A percentile compares a stretch with the other conserved stretches of the same genome.
Evolutionary conservation across 495 filamentous ascomycete species (phyloP).

Genomic region (Lepidopterella palustris): DNA sequence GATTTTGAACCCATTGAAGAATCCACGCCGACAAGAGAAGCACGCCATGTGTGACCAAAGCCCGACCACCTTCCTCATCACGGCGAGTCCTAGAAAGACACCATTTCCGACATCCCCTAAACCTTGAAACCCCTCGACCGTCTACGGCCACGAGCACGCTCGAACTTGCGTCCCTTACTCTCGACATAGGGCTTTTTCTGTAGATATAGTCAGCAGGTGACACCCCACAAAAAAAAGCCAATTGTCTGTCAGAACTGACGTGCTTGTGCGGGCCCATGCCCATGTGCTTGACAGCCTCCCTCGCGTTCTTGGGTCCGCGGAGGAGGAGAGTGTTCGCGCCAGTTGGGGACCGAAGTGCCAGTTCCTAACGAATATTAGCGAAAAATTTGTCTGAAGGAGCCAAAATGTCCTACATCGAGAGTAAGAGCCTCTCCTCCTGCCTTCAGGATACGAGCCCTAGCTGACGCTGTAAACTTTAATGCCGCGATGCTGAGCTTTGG

Average conservation of each 20-base stretch:
- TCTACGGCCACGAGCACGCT: slow-evolving; percentile 94
- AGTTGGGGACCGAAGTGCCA: slow-evolving; percentile 86
- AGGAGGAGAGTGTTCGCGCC: slow-evolving; percentile 91
- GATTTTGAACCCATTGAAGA: slow-evolving; percentile 19
- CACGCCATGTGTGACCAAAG: slow-evolving; percentile 19
- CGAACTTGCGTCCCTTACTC: slow-evolving; percentile 99
- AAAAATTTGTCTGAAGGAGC: too few species aligned
- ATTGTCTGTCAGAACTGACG: slow-evolving; percentile 47
- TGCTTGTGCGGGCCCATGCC: slow-evolving; percentile 93
- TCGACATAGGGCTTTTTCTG: slow-evolving; percentile 93
- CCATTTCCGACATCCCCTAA: slow-evolving; percentile 42
- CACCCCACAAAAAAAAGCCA: background rate
- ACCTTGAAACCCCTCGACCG: slow-evolving; percentile 98
- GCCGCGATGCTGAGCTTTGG: slow-evolving; percentile 91
- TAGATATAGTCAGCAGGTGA: slow-evolving; percentile 36
- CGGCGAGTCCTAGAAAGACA: slow-evolving; percentile 20
- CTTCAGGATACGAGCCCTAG: slow-evolving; percentile 82
- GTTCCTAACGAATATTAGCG: too few species aligned
- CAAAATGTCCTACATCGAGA: too few species aligned
- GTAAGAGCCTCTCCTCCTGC: slow-evolving; percentile 92
- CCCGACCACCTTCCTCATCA: slow-evolving; percentile 15
- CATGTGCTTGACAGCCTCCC: slow-evolving; percentile 98
- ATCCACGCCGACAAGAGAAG: slow-evolving; percentile 15
- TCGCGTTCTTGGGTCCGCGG: slow-evolving; percentile 91
- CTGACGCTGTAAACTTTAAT: slow-evolving; percentile 90